Percentiles rank a stretch among this genome's conserved stretches.
phyloP scores from a whole-genome alignment of 345 rosid species.

The Camelina sativa region DNA sequence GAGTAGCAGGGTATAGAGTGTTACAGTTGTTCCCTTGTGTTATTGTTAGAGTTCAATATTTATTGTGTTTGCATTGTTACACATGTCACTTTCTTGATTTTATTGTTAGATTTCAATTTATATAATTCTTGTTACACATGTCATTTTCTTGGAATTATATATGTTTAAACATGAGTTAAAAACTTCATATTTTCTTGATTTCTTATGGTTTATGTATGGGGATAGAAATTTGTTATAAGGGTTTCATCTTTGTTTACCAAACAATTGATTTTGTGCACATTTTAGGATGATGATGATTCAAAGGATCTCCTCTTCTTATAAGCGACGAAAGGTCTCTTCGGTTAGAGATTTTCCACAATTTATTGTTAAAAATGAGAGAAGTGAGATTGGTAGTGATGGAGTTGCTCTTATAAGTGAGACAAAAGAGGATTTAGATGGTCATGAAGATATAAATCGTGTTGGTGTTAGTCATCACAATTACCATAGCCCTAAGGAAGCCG shows the following conservation, averaged over 20 bases:
- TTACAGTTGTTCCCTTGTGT: no score
- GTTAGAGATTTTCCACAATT: not conserved
- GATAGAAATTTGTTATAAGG: not conserved
- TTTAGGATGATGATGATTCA: conserved; percentile 9
- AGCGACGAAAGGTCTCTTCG: not conserved
- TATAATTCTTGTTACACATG: not conserved
- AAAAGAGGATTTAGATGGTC: not conserved
- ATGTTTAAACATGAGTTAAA: not conserved
- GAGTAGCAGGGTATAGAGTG: no score
- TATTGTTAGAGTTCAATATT: not conserved
- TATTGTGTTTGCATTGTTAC: not conserved
- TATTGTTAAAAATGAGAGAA: not conserved
- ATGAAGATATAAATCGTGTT: not conserved
- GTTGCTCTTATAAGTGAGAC: not conserved
- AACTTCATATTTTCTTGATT: not conserved
- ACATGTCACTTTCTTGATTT: not conserved
- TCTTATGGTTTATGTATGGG: not conserved
- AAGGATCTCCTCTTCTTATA: not conserved
- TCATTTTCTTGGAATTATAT: not conserved
- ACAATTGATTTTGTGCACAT: not conserved
- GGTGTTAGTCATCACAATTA: not conserved
- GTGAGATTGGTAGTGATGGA: not conserved
- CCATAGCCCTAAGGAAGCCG: not conserved
- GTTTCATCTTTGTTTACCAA: not conserved
- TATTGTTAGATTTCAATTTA: no score